Base-by-base conservation (phyloP, 306 rosid genomes). In the Acacia confusa region DNA sequence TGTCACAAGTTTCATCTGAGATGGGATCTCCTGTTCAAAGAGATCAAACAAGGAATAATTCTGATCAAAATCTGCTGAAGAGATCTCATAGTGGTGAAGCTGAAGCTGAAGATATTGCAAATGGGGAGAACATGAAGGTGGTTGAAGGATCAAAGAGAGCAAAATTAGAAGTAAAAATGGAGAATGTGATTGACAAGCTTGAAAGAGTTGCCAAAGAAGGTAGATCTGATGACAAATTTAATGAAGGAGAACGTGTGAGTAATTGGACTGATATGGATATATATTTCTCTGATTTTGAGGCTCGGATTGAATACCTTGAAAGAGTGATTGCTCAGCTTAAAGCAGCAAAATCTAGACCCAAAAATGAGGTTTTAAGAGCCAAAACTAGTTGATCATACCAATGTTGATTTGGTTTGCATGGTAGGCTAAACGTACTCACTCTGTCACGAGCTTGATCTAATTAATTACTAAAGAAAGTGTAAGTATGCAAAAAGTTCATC, bases 221-320 rank as follows among this genome's bases (percentile, higher is more conserved):
- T 27, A 27, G 5, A 14, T 2, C 0, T 45, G 60, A 8, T 1
- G 14, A 11, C 41, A 6, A 19, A 6, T 38, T 38, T 41, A 24
- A 50, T 57, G 71, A 77, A 60, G n/a, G 20, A 25, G 61, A 77
- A 79, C 8, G 24, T 43, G 58, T 32, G 0, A 44, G 41, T 15
- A 7, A 17, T 53, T 13, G 52, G 53, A 0, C 25, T 34, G 38
- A 34, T 25, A 0, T 2, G 41, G 64, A 78, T 0, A 17, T n/a
- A 50, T 20, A 27, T 50, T 9, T 27, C 16, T 40, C 30, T 79
- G 36, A 71, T 32, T 63, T 69, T 76, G 88, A 82, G 78, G 80
- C 74, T 67, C 63, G 74, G 79, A 50, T 85, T 41, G 10, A 28
- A n/a, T 36, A 72, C 76, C 83, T 82, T 72, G 86, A 82, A 83